Conservation (phyloP, 140 eudicot species). For the Anethum foeniculum region DNA sequence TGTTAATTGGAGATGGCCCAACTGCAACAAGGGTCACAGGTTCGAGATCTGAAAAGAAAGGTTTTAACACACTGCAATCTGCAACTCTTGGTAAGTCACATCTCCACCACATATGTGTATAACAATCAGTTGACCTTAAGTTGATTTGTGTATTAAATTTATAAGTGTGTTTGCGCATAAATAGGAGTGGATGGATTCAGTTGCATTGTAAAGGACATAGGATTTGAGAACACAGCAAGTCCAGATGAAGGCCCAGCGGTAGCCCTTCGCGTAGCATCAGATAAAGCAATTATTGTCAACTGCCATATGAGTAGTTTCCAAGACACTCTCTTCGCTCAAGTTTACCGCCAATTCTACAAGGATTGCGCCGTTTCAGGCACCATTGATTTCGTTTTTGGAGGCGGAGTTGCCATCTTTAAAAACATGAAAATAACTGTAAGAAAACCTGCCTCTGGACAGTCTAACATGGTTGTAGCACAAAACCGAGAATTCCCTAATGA, state of each 20-base stretch:
- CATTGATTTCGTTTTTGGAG: conserved; percentile 70
- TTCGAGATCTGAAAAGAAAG: not conserved
- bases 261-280: conserved; percentile 49
- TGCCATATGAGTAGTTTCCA: conserved; percentile 46
- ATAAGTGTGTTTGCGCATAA: not conserved
- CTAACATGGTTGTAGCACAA: conserved; percentile 66
- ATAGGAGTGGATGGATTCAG: conserved; percentile 36
- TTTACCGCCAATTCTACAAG: conserved; percentile 54
- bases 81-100: not conserved
- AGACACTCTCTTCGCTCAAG: conserved; percentile 55
- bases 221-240: conserved; percentile 58
- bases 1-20: conserved; percentile 68
- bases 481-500: conserved; percentile 40
- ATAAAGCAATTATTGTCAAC: conserved; percentile 42
- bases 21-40: conserved; percentile 56
- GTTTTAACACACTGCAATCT: not conserved
- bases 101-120: not conserved
- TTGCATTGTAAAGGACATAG: conserved; percentile 55
- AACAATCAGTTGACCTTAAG: not conserved
- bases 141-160: not conserved
- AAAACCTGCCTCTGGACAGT: conserved; percentile 41
- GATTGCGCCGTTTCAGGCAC: conserved; percentile 60
- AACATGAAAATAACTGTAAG: conserved; percentile 39
- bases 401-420: conserved; percentile 51
- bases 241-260: conserved; percentile 52